Conservation (phyloP, 768 basidiomycete genomes). For the Termitomyces sp. region DNA sequence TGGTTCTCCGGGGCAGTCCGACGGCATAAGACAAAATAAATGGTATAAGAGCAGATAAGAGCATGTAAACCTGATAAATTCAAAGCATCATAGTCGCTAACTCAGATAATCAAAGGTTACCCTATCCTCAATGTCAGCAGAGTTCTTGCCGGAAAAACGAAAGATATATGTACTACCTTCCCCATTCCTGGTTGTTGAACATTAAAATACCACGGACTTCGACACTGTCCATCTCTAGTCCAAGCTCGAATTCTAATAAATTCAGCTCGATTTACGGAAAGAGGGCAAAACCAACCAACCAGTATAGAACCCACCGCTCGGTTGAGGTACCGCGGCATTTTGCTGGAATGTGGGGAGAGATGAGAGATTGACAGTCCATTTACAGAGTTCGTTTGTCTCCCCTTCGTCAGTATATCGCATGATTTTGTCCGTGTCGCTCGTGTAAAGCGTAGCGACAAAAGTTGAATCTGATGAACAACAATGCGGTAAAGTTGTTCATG, state of each 20-base stretch:
- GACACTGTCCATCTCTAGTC: constrained; percentile 77
- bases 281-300: constrained; percentile 34
- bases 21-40: constrained; percentile 2
- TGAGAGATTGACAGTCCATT: constrained; percentile 84
- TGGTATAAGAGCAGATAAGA: constrained; percentile 8
- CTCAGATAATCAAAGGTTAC: constrained; percentile 45
- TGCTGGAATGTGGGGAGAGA: constrained; percentile 74
- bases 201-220: constrained; percentile 80
- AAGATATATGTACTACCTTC: constrained; percentile 56
- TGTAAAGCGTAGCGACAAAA: constrained; percentile 80
- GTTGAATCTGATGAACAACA: constrained; percentile 48
- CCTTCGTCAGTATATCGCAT: constrained; percentile 88
- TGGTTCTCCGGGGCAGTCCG: constrained; percentile 11
- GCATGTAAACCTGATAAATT: constrained; percentile 5
- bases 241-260: constrained; percentile 71
- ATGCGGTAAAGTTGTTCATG: neutral
- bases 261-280: constrained; percentile 5
- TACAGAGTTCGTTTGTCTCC: constrained; percentile 68
- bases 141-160: constrained; percentile 8
- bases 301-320: constrained; percentile 68
- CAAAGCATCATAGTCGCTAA: constrained; percentile 15
- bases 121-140: constrained; percentile 20
- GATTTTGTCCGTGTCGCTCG: constrained; percentile 65
- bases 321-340: constrained; percentile 50
- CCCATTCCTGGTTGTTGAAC: constrained; percentile 76